Base-by-base conservation (phyloP, 441 rosid genomes). In the Syzygium syzygioides region DNA sequence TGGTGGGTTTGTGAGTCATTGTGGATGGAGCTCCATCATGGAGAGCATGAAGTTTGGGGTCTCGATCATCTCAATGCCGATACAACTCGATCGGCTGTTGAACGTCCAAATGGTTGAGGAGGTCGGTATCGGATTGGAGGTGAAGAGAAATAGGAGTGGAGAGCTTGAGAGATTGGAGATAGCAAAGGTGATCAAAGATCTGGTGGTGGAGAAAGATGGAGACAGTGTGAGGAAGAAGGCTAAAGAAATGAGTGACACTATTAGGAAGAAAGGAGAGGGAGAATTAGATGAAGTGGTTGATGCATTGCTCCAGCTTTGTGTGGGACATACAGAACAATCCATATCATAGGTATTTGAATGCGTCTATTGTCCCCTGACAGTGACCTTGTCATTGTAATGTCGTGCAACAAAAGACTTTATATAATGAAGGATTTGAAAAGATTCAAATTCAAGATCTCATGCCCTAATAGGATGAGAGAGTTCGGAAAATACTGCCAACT, bases 1-100 rank as follows among this genome's bases (percentile, higher is more conserved):
- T 3, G 89, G 89, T 45, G 89, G 89, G 57, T 88, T 88, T n/a
- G 79, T 48, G 89, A 88, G 89, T 52, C 86, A 88, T 1, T 88
- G 89, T 26, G 89, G 89, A 48, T 88, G 89, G 79, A 59, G 56
- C 57, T 80, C 89, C 56, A 9, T 87, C 37, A 87, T 83, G 86
- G 89, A 87, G 86, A 87, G 86, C 86, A 80, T 87, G 86, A 87
- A 45, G 56, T 48, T 59, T n/a, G 86, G 59, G 86, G 89, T 80
- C 26, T 86, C 79, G 32, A 88, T 88, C 86, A 19, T 88, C 7
- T 86, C 79, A 6, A 12, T 59, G 86, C 86, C 89, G 10, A 80
- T 88, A 86, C 89, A 88, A 25, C 64, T 80, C 45, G 79, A 88
- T 86, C 89, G 83, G 76, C 89, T 86, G n/a, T 83, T 88, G 71